Evolutionary conservation across 352 stramenopile genomes (phyloP), one percentile per base, ranked within the genome.

Genomic region (Phytophthora citricola): DNA sequence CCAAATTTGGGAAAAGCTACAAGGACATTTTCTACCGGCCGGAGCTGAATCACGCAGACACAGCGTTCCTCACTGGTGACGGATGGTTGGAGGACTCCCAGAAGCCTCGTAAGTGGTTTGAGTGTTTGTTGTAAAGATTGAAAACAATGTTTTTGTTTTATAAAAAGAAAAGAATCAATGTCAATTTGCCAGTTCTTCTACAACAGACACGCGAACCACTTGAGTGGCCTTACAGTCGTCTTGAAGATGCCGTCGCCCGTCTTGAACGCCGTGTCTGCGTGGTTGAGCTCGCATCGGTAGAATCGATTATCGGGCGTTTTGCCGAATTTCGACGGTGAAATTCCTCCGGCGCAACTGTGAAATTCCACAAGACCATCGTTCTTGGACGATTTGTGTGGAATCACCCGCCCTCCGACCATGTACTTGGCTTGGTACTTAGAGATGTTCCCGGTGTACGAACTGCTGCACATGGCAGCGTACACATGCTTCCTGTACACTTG

Each of bases 31-130:
- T 75, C 62, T 89, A 85, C 70, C 54, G 58, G 26, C 63, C 75
- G 1, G 32, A 73, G 34, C 41, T 89, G n/a, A 85, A 87, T 51
- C 80, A 89, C 62, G 50, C 66, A 4, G 80, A 89, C 50, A 78
- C 63, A 1, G 64, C 66, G 3, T 87, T 89, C 45, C 54, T 77
- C 26, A 65, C 64, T 15, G 61, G 67, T 29, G 77, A 84, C 43
- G 77, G 44, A 2, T 54, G 64, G 17, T 73, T 77, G 38, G 63
- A 68, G 10, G 51, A 72, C 20, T 65, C 72, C 0, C 59, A 78
- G 54, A 85, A 82, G 38, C 67, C 71, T 0, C 24, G 62, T 10
- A 82, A 82, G 55, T 87, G 75, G 78, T 83, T 85, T 29, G 65
- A 83, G 44, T 83, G 73, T 31, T 58, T 81, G 56, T 43, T 77